Percentiles rank a stretch among this genome's conserved stretches.
Conservation (phyloP, 805 yeast species). For the Pichia manshurica region DNA sequence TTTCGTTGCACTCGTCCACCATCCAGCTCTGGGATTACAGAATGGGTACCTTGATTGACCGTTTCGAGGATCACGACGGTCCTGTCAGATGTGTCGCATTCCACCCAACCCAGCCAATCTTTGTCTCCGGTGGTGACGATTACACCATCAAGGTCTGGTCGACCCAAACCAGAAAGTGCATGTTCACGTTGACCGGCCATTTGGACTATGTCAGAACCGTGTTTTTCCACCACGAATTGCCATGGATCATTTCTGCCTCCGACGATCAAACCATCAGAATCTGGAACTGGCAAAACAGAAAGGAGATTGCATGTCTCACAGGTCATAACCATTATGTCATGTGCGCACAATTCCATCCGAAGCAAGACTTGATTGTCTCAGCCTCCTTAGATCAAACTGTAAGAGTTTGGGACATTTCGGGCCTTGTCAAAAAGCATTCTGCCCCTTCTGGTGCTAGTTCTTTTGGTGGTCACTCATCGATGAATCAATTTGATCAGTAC, state of each 20-base stretch:
- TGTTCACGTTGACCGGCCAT: conserved; percentile 89
- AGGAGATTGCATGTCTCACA: conserved; percentile 92
- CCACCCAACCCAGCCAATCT: conserved; percentile 97
- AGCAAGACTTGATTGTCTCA: conserved; percentile 89
- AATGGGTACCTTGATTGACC: conserved; percentile 95
- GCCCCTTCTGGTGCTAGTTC: conserved; percentile 41
- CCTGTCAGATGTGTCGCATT: conserved; percentile 94
- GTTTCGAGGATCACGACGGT: conserved; percentile 97
- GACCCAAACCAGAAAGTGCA: conserved; percentile 79
- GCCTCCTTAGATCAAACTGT: conserved; percentile 98
- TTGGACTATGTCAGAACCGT: conserved; percentile 93
- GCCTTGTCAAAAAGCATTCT: conserved; percentile 89
- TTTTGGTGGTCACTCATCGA: conserved; percentile 20
- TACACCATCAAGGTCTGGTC: conserved; percentile 96
- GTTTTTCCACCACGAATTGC: conserved; percentile 89
- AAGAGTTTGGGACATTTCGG: conserved; percentile 97
- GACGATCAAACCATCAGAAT: conserved; percentile 98
- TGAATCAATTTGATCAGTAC: conserved; percentile 40
- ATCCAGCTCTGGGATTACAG: conserved; percentile 99
- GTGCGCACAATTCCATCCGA: conserved; percentile 97
- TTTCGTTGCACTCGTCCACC: conserved; percentile 94
- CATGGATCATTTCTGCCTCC: conserved; percentile 94
- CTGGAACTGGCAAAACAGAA: conserved; percentile 99
- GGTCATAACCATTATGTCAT: conserved; percentile 98
- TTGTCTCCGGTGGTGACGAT: conserved; percentile 97